Base-by-base conservation (phyloP, 495 filamentous ascomycete genomes). In the Hapsidospora chrysogenum region DNA sequence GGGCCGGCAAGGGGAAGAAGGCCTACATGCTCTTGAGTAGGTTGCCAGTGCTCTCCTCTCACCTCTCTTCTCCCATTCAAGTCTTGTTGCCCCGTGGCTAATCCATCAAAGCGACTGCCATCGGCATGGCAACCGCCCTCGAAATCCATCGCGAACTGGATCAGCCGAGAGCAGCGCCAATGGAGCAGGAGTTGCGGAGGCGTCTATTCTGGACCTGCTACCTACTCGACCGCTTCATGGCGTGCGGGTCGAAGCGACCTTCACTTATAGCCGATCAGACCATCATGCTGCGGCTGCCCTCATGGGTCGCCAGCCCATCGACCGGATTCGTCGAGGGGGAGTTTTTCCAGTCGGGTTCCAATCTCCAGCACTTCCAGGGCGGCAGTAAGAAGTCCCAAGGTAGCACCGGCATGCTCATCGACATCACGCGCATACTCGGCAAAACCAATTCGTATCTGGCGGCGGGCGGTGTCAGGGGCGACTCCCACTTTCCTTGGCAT, bases 401-500 rank as follows among this genome's bases (percentile, higher is more conserved):
- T 17, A 74, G 75, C 42, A 73, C 63, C 26, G 74, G 72, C 9
- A 69, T 86, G 59, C 62, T 92, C 29, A 82, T 86, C 43, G 81
- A 85, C 46, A 85, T 92, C 38, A 75, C 71, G 13, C 74, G 80
- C 13, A 80, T 87, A 18, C 60, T 92, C 6, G 81, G 82, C 14
- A 72, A 74, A n/a, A 85, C 82, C 1, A 85, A 85, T 41, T 72
- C 76, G 40, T 92, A 92, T 52, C 63, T 87, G 28, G 78, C 80
- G 9, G 77, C 80, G 9, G 83, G 83, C 4, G 83, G 83, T 17
- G 80, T 85, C 34, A 87, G 85, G 50, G 80, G 80, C 30, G 83
- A 92, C 47, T 83, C 80, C 0, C 80, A 86, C 46, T 87, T 87
- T 43, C 81, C 82, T 11, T 92, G 83, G 83, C 81, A 92, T 49